Percentiles rank a stretch among this genome's conserved stretches.
Conservation (phyloP, 176 grass and related monocot genomes). For the Ampelocalamus luodianensis region DNA sequence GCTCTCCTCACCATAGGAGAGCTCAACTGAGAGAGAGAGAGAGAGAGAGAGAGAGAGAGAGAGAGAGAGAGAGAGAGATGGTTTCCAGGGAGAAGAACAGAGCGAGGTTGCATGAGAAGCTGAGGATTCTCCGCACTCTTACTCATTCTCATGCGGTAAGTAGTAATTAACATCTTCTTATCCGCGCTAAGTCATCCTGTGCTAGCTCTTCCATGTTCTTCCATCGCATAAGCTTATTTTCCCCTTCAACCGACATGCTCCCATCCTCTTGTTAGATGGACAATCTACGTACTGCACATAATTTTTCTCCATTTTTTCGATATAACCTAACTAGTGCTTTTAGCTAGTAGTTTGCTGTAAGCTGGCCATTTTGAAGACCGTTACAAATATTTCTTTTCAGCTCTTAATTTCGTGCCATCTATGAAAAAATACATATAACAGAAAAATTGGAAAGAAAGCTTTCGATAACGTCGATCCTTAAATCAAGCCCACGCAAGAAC, state of each 20-base stretch:
- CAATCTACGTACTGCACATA: not conserved
- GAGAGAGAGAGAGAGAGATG: slow-evolving; percentile 32
- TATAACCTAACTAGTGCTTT: not conserved
- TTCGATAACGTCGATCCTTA: not conserved
- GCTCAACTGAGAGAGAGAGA: not conserved
- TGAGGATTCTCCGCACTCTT: slow-evolving; percentile 68
- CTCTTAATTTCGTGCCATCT: not conserved
- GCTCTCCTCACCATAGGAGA: not conserved
- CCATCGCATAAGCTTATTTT: not conserved
- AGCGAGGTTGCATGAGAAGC: slow-evolving; percentile 64
- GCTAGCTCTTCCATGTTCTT: not conserved
- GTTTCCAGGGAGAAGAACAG: slow-evolving; percentile 67
- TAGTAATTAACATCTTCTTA: slow-evolving; percentile 31
- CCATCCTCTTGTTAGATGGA: not conserved
- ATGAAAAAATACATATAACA: not conserved
- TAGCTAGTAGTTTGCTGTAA: not conserved
- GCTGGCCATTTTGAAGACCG: not conserved
- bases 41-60: not conserved
- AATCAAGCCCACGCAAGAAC: not conserved
- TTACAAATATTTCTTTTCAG: not conserved
- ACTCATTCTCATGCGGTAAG: slow-evolving; percentile 84
- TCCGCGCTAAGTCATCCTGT: not conserved
- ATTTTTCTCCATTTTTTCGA: not conserved
- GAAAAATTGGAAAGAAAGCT: not conserved
- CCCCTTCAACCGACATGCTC: not conserved